Percentiles rank a stretch among this genome's conserved stretches.
phyloP scores from a whole-genome alignment of 805 yeast genomes.

The Pichia gijzeniarum region DNA sequence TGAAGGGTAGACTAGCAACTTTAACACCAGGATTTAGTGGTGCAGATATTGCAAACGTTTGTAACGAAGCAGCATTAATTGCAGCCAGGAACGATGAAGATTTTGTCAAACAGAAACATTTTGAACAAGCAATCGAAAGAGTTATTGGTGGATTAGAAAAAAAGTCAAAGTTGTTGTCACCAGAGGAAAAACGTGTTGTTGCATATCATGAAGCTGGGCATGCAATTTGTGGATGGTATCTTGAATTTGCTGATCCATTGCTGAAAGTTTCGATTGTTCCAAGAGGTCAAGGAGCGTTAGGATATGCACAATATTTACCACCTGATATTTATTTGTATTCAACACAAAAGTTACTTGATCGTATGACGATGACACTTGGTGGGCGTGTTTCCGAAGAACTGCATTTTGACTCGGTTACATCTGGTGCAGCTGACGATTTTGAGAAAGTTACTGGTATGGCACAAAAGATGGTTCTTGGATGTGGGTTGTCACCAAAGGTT shows the following conservation, averaged over 20 bases:
- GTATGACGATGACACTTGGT: conserved; percentile 92
- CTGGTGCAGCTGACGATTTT: conserved; percentile 91
- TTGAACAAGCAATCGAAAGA: conserved; percentile 89
- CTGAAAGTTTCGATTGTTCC: conserved; percentile 93
- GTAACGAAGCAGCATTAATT: conserved; percentile 90
- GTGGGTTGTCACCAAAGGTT: conserved; percentile 81
- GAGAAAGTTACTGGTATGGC: conserved; percentile 88
- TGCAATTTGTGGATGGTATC: conserved; percentile 92
- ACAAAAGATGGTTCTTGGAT: conserved; percentile 76
- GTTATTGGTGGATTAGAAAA: conserved; percentile 93
- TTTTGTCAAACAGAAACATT: conserved; percentile 60
- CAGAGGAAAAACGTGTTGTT: conserved; percentile 76
- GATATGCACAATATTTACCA: conserved; percentile 94
- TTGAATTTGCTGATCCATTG: conserved; percentile 82
- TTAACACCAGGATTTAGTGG: conserved; percentile 95
- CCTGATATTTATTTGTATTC: conserved; percentile 78
- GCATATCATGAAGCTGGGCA: conserved; percentile 98
- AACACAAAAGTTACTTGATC: conserved; percentile 67
- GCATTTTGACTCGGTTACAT: conserved; percentile 79
- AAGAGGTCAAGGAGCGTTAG: conserved; percentile 89
- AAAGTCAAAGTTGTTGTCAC: conserved; percentile 69
- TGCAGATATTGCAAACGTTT: conserved; percentile 92
- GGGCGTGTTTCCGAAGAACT: conserved; percentile 90
- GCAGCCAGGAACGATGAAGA: conserved; percentile 76
- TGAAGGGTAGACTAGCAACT: conserved; percentile 82